phyloP scores from a whole-genome alignment of 2,329 filamentous ascomycete species.

The Penicillium corylophilum region DNA sequence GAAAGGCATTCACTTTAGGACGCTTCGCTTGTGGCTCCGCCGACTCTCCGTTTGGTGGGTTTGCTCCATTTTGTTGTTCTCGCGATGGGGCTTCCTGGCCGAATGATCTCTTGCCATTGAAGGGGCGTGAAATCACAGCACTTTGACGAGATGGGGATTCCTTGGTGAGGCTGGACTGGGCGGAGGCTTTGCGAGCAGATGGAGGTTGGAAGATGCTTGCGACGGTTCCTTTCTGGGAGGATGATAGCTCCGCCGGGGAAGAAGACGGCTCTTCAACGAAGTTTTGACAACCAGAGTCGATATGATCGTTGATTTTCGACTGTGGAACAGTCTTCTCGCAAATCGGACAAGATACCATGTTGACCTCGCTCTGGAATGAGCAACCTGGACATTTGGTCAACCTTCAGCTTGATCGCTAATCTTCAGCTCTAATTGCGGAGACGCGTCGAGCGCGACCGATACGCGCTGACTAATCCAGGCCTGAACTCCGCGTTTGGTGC shows the following conservation, averaged over 20 bases:
- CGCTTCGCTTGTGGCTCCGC: conserved; percentile 58
- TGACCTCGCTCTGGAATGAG: conserved; percentile 1
- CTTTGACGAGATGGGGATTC: conserved; percentile 23
- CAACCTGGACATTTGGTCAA: neutral
- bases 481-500: neutral
- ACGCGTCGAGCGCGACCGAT: conserved; percentile 7
- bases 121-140: conserved; percentile 28
- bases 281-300: conserved; percentile 76
- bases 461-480: neutral
- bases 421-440: conserved; percentile 3
- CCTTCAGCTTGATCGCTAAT: neutral
- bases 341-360: conserved; percentile 73
- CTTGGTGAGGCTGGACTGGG: conserved; percentile 24
- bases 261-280: conserved; percentile 57
- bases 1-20: conserved; percentile 61
- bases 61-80: conserved; percentile 25
- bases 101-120: conserved; percentile 35
- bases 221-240: conserved; percentile 43
- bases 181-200: conserved; percentile 44
- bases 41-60: conserved; percentile 23
- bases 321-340: conserved; percentile 61
- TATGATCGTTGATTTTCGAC: conserved; percentile 78
- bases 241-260: conserved; percentile 44
- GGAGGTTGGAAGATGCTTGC: conserved; percentile 58
- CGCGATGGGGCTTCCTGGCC: conserved; percentile 23